Evolutionary conservation across 2,329 filamentous ascomycete genomes (phyloP).

Genomic region (Calonectria hongkongensis): DNA sequence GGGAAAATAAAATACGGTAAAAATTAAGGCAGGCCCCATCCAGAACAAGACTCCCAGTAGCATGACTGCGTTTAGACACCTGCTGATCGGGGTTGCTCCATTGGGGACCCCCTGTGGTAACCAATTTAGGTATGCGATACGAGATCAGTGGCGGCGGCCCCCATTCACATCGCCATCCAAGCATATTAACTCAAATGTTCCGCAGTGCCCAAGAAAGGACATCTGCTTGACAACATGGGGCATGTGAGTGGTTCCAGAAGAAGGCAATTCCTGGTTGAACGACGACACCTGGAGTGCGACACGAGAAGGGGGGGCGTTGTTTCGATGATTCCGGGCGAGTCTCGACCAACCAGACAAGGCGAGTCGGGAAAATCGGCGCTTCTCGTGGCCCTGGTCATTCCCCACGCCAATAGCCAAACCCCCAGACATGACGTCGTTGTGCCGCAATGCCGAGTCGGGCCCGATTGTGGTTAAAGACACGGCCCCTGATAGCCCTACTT

Average conservation of each 20-base stretch:
- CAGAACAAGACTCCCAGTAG: neutral
- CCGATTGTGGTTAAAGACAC: conserved; percentile 34
- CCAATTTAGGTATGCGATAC: conserved; percentile 41
- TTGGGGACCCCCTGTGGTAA: neutral
- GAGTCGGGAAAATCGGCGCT: conserved; percentile 54
- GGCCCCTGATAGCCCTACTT: conserved; percentile 27
- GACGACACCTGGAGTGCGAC: conserved; percentile 13
- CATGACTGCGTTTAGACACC: conserved; percentile 26
- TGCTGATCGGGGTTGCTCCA: conserved; percentile 43
- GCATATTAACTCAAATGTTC: conserved; percentile 12
- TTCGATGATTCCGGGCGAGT: conserved; percentile 26
- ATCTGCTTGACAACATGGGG: conserved; percentile 11
- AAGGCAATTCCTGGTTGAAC: conserved; percentile 15
- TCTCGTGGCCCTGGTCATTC: conserved; percentile 48
- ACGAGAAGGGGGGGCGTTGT: conserved; percentile 18
- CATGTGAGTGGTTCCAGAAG: conserved; percentile 36
- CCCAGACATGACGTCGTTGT: conserved; percentile 53
- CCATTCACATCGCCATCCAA: conserved; percentile 4
- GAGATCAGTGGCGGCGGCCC: conserved; percentile 20
- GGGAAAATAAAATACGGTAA: conserved; percentile 1
- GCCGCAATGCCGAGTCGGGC: conserved; percentile 52
- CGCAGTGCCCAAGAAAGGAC: neutral
- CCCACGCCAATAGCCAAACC: conserved; percentile 44
- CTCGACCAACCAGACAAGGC: conserved; percentile 38
- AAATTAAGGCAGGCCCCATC: neutral